Conservation (phyloP, 306 rosid genomes). For the Begonia masoniana region DNA sequence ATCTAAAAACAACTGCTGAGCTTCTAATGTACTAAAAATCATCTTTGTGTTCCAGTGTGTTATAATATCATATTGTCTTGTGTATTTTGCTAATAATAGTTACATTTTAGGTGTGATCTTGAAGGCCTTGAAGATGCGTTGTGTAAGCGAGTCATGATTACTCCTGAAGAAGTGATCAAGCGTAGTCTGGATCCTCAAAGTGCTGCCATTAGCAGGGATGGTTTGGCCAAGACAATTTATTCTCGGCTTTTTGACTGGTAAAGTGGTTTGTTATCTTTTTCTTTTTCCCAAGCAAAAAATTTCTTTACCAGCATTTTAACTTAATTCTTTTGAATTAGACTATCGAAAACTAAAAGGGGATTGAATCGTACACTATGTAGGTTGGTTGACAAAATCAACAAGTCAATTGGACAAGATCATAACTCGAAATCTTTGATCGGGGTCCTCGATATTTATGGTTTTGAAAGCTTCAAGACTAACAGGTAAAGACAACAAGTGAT, state of each 20-base stretch:
- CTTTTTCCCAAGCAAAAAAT: too few relatives aligned
- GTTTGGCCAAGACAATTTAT: constrained; percentile 86
- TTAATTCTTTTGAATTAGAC: too few relatives aligned
- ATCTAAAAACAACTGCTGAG: constrained; percentile 69
- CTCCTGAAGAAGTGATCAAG: constrained; percentile 97
- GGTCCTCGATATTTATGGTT: constrained; percentile 97
- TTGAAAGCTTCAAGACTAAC: constrained; percentile 92
- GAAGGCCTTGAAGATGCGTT: constrained; percentile 80
- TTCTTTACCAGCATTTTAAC: too few relatives aligned
- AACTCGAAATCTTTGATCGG: constrained; percentile 78
- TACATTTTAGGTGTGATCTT: constrained; percentile 56
- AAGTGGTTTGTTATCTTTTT: constrained; percentile 1
- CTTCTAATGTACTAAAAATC: constrained; percentile 69
- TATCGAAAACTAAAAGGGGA: neutral
- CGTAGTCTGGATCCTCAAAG: constrained; percentile 96
- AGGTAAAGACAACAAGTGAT: constrained; percentile 43
- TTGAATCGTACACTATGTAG: constrained; percentile 31
- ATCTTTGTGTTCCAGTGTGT: constrained; percentile 8
- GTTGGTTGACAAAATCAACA: constrained; percentile 94
- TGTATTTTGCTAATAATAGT: neutral
- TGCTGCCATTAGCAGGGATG: constrained; percentile 81
- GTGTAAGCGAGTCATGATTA: constrained; percentile 96
- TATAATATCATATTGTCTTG: constrained; percentile 12
- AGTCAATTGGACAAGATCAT: constrained; percentile 89
- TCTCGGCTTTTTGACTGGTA: constrained; percentile 97